phyloP scores from a whole-genome alignment of 495 filamentous ascomycete species.

The Neurospora africana region DNA sequence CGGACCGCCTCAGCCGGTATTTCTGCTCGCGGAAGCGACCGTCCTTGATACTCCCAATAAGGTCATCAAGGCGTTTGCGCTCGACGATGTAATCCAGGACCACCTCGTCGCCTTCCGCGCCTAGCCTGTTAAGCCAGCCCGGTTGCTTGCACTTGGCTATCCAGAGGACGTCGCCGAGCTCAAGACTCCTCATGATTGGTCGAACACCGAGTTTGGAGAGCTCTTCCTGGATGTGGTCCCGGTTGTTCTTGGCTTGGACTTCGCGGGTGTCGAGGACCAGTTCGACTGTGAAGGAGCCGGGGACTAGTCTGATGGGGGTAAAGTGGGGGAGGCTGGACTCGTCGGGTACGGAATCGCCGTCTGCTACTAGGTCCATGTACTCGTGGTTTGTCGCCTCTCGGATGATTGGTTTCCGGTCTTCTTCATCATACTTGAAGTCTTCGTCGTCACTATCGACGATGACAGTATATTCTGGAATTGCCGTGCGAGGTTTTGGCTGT shows the following conservation, averaged over 20 bases:
- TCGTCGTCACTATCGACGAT: conserved; percentile 2
- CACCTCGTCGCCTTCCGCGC: conserved; percentile 63
- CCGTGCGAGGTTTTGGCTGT: background rate
- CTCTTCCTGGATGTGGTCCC: conserved; percentile 68
- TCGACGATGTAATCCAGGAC: conserved; percentile 77
- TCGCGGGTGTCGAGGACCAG: conserved; percentile 70
- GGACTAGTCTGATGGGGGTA: conserved; percentile 48
- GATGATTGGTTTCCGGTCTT: background rate
- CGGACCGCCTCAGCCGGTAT: conserved; percentile 61
- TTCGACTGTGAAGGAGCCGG: conserved; percentile 60
- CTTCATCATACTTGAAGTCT: conserved; percentile 6
- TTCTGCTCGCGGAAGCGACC: conserved; percentile 82
- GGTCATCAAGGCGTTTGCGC: conserved; percentile 72
- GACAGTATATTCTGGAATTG: background rate
- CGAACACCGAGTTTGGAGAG: conserved; percentile 55
- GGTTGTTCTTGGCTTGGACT: conserved; percentile 62
- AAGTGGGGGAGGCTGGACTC: conserved; percentile 38
- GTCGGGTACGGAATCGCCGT: conserved; percentile 23
- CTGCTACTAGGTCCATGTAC: conserved; percentile 30
- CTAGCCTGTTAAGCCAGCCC: conserved; percentile 35
- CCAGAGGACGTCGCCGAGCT: conserved; percentile 73
- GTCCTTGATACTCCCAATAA: conserved; percentile 70
- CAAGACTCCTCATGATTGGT: conserved; percentile 54
- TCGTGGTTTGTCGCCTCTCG: background rate
- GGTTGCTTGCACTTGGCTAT: conserved; percentile 60